Evolutionary conservation across 495 filamentous ascomycete genomes (phyloP).

Genomic region (Neurospora discreta): DNA sequence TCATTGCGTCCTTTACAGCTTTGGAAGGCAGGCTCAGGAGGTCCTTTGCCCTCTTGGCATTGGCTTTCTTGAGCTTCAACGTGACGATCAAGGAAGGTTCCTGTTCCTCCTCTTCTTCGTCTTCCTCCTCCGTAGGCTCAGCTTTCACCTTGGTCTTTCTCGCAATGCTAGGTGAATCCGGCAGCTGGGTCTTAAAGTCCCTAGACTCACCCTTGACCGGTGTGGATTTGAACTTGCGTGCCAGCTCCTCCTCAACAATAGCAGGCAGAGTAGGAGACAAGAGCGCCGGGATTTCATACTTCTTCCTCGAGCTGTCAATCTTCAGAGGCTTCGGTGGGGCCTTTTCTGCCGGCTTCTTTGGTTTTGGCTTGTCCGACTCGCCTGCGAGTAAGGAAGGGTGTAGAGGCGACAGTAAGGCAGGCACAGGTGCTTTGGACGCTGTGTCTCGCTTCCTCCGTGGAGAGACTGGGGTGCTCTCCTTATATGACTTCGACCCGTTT

Average conservation of each 20-base stretch:
- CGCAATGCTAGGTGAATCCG: constrained; percentile 26
- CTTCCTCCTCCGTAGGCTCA: constrained; percentile 18
- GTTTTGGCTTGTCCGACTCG: constrained; percentile 15
- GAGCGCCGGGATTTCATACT: constrained; percentile 25
- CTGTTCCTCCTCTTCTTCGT: constrained; percentile 15
- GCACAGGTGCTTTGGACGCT: constrained; percentile 18
- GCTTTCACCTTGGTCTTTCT: constrained; percentile 25
- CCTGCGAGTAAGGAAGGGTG: constrained; percentile 25
- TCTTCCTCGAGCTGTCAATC: constrained; percentile 12
- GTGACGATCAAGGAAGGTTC: constrained; percentile 15
- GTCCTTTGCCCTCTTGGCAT: constrained; percentile 29
- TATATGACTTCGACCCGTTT: constrained; percentile 27
- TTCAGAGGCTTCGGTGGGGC: constrained; percentile 15
- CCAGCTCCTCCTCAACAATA: constrained; percentile 32
- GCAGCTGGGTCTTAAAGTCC: constrained; percentile 16
- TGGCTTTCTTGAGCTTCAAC: constrained; percentile 32
- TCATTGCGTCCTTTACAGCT: constrained; percentile 26
- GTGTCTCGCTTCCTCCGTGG: constrained; percentile 27
- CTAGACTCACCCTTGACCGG: constrained; percentile 22
- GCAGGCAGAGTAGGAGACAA: constrained; percentile 38
- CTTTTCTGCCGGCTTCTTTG: constrained; percentile 23
- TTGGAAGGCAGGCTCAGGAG: constrained; percentile 34
- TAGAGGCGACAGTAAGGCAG: constrained; percentile 31
- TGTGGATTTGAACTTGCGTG: constrained; percentile 19
- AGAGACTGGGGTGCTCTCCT: constrained; percentile 17